Conservation (phyloP, 306 rosid genomes). For the Lithocarpus polystachyus region DNA sequence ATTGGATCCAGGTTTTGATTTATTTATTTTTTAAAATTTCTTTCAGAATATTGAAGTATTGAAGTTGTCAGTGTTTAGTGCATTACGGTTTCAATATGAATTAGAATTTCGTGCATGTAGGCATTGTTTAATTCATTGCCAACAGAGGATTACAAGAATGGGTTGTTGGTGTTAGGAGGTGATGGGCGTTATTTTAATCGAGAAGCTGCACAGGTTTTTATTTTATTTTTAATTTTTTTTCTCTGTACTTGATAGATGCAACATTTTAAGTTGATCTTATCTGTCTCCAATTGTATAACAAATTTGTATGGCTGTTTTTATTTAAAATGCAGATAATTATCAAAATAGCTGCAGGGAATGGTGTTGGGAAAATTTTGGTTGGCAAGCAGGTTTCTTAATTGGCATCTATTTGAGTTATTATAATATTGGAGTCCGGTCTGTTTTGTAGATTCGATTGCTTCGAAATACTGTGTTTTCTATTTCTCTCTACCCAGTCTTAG, state of each 20-base stretch:
- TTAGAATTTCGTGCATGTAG: conserved; percentile 31
- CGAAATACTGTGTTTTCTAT: too few relatives aligned
- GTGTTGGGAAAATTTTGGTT: conserved; percentile 87
- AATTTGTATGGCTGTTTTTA: conserved; percentile 14
- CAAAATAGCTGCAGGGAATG: conserved; percentile 95
- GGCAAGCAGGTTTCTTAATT: conserved; percentile 69
- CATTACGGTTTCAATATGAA: conserved; percentile 13
- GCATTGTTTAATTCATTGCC: conserved; percentile 88
- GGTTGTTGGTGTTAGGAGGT: conserved; percentile 85
- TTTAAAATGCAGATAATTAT: conserved; percentile 66
- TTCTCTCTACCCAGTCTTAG: too few relatives aligned
- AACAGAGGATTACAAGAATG: conserved; percentile 80
- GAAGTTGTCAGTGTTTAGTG: conserved; percentile 9
- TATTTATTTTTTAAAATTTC: not conserved
- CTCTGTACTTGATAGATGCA: not conserved
- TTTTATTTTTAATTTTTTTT: not conserved
- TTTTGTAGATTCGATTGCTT: too few relatives aligned
- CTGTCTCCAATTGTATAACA: not conserved
- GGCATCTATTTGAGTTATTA: conserved; percentile 14
- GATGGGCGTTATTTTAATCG: conserved; percentile 92
- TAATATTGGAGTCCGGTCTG: too few relatives aligned
- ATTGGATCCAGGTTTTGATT: conserved; percentile 90
- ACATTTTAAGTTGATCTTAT: not conserved
- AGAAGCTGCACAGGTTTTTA: conserved; percentile 84
- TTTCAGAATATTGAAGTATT: not conserved